A percentile compares a stretch with the other conserved stretches of the same genome.
phyloP scores from a whole-genome alignment of 345 rosid species.

The Melastoma malabathricum region DNA sequence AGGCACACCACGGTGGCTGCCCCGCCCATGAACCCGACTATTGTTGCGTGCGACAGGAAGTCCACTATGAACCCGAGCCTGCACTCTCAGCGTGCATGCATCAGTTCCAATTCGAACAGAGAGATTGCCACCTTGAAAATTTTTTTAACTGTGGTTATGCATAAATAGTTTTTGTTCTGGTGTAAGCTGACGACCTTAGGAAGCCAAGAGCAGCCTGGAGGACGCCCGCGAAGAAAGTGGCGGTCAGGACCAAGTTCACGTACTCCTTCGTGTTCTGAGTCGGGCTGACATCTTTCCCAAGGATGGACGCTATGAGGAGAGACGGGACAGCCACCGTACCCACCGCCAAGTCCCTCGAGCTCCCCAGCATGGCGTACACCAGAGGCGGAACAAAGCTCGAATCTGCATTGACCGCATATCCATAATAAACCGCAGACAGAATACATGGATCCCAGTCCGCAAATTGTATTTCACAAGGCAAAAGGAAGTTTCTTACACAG shows the following conservation, averaged over 20 bases:
- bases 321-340: constrained; percentile 91
- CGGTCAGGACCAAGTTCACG: constrained; percentile 61
- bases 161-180: no score
- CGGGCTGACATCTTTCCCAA: constrained; percentile 59
- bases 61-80: constrained; percentile 95
- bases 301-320: constrained; percentile 55
- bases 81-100: constrained; percentile 3
- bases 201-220: constrained; percentile 81
- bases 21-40: constrained; percentile 97
- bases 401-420: constrained; percentile 51
- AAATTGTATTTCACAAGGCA: neutral
- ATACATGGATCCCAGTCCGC: no score
- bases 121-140: neutral
- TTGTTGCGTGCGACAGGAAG: constrained; percentile 88
- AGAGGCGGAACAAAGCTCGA: constrained; percentile 92
- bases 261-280: constrained; percentile 47
- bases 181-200: constrained; percentile 51
- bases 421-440: neutral
- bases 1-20: constrained; percentile 96
- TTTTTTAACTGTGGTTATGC: neutral
- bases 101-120: no score
- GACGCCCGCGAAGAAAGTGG: constrained; percentile 80
- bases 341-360: constrained; percentile 85
- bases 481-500: constrained; percentile 39
- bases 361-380: constrained; percentile 92